Percentiles rank a stretch among this genome's conserved stretches.
These are phyloP conservation scores for Candida stauntonica DNA, from an alignment of 805 yeast species.

Conservation along the genomic window DNA sequence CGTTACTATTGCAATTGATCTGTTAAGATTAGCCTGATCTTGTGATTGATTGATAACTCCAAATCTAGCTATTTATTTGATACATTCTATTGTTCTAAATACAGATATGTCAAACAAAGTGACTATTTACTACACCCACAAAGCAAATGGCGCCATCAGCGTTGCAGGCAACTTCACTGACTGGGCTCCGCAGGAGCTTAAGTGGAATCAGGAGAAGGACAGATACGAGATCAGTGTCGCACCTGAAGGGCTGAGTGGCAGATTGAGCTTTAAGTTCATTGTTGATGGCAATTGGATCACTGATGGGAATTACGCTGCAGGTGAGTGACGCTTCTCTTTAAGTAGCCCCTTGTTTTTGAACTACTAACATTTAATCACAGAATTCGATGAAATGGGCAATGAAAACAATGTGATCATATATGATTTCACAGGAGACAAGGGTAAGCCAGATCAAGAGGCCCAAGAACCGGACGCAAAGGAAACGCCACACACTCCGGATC, in stretches of 20 bases:
- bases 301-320: slow-evolving; percentile 20
- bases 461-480: no score
- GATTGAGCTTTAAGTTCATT: slow-evolving; percentile 25
- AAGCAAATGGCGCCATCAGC: slow-evolving; percentile 21
- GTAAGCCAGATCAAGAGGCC: background rate
- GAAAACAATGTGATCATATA: slow-evolving; percentile 33
- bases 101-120: no score
- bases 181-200: slow-evolving; percentile 27
- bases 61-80: no score
- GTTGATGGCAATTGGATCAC: slow-evolving; percentile 19
- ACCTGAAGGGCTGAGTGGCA: slow-evolving; percentile 17
- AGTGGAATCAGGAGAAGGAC: slow-evolving; percentile 2
- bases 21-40: no score
- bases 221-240: slow-evolving; percentile 15
- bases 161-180: slow-evolving; percentile 36
- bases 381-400: slow-evolving; percentile 33
- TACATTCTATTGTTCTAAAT: no score
- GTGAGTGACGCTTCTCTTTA: slow-evolving; percentile 12
- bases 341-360: slow-evolving; percentile 16
- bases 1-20: no score
- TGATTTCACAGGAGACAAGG: slow-evolving; percentile 9
- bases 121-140: slow-evolving; percentile 15
- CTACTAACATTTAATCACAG: slow-evolving; percentile 25
- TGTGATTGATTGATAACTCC: no score
- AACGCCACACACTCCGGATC: slow-evolving; percentile 24